Percentiles rank a stretch among this genome's conserved stretches.
phyloP scores from a whole-genome alignment of 2,329 filamentous ascomycete species.

The Chrysosporium keratinophilum region DNA sequence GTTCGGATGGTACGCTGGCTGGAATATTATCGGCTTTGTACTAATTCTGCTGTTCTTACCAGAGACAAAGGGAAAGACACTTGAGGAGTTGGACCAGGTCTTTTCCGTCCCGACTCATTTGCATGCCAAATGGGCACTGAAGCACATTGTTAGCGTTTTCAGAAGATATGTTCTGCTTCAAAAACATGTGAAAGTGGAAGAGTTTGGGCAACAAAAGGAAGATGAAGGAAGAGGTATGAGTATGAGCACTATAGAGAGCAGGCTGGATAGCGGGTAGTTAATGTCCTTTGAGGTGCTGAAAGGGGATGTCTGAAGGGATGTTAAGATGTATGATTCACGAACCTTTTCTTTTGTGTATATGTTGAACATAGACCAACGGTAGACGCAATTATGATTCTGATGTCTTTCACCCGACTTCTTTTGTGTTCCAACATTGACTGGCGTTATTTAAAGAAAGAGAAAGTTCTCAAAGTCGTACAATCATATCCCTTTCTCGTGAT shows the following conservation, averaged over 20 bases:
- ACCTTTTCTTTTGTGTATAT: neutral
- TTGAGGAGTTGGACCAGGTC: slow-evolving; percentile 44
- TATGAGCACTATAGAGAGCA: slow-evolving; percentile 5
- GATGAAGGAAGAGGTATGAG: slow-evolving; percentile 3
- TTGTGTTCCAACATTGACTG: no score
- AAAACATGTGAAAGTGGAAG: slow-evolving; percentile 32
- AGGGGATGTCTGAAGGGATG: no score
- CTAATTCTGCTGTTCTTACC: slow-evolving; percentile 36
- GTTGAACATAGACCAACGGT: neutral
- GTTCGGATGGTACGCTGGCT: slow-evolving; percentile 42
- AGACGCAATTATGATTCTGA: no score
- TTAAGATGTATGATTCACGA: neutral
- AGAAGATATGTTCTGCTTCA: slow-evolving; percentile 28
- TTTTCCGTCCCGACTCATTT: slow-evolving; percentile 43
- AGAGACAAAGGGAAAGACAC: slow-evolving; percentile 34
- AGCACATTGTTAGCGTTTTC: slow-evolving; percentile 30
- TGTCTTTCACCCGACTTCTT: no score
- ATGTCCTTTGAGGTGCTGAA: no score
- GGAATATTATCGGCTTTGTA: slow-evolving; percentile 39
- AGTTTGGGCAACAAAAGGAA: slow-evolving; percentile 26
- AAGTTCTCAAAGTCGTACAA: no score
- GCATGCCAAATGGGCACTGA: slow-evolving; percentile 33
- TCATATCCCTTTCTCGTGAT: no score
- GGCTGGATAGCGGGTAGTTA: slow-evolving; percentile 1
- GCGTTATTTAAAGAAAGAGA: no score